A percentile compares a stretch with the other conserved stretches of the same genome.
Conservation (phyloP, 208 protist species). For the Trypanosomatidae sp. region DNA sequence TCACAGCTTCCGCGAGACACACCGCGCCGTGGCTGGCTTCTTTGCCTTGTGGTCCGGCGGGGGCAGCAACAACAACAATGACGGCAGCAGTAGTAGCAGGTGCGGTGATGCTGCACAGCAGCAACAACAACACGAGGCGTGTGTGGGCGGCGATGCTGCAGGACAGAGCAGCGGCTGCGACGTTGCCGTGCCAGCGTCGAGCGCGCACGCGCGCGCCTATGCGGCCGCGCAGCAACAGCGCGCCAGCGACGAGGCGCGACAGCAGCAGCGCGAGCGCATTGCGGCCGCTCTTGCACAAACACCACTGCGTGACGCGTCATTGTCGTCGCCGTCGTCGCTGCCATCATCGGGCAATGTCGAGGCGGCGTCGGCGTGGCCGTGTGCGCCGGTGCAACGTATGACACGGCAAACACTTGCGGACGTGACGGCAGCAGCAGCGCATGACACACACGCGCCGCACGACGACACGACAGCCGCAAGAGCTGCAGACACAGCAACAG, state of each 20-base stretch:
- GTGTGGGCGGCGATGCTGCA: neutral
- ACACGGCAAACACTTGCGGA: neutral
- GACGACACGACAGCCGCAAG: neutral
- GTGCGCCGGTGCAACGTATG: too few species aligned
- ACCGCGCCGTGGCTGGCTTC: conserved; percentile 43
- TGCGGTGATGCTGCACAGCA: neutral
- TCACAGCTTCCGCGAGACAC: conserved; percentile 52
- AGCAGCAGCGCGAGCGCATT: conserved; percentile 8
- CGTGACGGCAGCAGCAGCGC: too few species aligned
- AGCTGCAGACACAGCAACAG: neutral
- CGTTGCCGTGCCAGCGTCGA: conserved; percentile 7
- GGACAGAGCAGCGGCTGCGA: neutral
- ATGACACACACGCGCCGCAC: too few species aligned
- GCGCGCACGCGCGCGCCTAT: conserved; percentile 17
- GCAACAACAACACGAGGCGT: conserved; percentile 7
- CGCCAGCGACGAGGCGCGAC: conserved; percentile 4
- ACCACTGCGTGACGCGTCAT: neutral
- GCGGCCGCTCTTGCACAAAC: neutral
- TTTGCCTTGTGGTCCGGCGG: conserved; percentile 22
- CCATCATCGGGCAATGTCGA: neutral
- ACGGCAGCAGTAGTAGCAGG: neutral
- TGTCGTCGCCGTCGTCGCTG: neutral
- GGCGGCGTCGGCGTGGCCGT: neutral
- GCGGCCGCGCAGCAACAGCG: conserved; percentile 10
- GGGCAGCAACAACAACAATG: neutral